phyloP scores from a whole-genome alignment of 768 basidiomycete genomes.

The Lactarius psammicola region DNA sequence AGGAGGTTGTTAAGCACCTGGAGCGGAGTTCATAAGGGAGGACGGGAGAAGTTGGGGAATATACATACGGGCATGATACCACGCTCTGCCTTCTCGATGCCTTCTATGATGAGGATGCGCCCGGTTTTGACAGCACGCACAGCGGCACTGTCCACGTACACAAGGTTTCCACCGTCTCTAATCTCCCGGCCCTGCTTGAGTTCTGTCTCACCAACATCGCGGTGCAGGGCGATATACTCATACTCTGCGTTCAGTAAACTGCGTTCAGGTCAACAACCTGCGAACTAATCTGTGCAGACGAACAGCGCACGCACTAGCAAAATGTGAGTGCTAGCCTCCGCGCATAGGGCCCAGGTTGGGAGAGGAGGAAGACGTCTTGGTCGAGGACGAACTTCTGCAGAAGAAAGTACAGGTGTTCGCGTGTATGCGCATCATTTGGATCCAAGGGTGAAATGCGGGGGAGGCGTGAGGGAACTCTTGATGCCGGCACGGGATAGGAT shows the following conservation, averaged over 20 bases:
- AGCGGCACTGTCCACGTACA: conserved; percentile 67
- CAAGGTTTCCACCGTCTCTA: conserved; percentile 54
- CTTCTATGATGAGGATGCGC: conserved; percentile 62
- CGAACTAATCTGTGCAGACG: neutral
- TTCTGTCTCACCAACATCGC: conserved; percentile 72
- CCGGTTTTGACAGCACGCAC: conserved; percentile 66
- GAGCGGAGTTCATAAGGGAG: neutral
- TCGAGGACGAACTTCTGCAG: conserved; percentile 66
- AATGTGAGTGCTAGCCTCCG: conserved; percentile 61
- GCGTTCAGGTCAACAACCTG: conserved; percentile 3
- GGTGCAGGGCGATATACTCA: conserved; percentile 63
- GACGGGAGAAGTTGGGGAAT: neutral
- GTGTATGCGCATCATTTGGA: conserved; percentile 49
- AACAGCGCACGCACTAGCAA: conserved; percentile 46
- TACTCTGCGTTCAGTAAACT: conserved; percentile 66
- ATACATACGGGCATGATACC: conserved; percentile 65
- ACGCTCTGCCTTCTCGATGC: conserved; percentile 69
- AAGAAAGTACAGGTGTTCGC: conserved; percentile 61
- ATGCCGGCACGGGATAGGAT: conserved; percentile 51
- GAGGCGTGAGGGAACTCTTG: conserved; percentile 49
- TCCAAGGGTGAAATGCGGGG: conserved; percentile 50
- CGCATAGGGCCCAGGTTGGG: conserved; percentile 68
- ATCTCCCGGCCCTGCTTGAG: conserved; percentile 71
- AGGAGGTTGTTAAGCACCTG: conserved; percentile 60
- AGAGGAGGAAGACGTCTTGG: conserved; percentile 64